Evolutionary conservation across 805 yeast species (phyloP).

Genomic region (Barnettozyma wickerhamii): DNA sequence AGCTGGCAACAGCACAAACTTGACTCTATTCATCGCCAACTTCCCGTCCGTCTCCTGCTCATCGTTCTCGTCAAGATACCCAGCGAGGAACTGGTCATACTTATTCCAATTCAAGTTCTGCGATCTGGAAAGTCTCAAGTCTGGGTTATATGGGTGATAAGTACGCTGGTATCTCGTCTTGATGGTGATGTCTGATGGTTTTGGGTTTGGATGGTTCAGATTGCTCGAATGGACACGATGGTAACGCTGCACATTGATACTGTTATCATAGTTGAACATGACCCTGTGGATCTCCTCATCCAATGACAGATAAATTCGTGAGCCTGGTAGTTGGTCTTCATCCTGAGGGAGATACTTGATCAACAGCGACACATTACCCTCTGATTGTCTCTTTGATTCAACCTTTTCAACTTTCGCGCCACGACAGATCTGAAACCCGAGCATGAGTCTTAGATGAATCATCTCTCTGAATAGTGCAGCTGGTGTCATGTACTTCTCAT

Average conservation of each 20-base stretch:
- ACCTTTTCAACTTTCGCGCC: slow-evolving; percentile 63
- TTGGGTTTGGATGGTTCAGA: slow-evolving; percentile 20
- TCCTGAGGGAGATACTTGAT: slow-evolving; percentile 49
- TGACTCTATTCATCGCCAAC: slow-evolving; percentile 54
- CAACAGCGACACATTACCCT: slow-evolving; percentile 50
- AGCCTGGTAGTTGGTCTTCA: slow-evolving; percentile 42
- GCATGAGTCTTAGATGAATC: slow-evolving; percentile 74
- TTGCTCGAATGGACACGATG: slow-evolving; percentile 33
- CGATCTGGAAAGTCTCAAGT: slow-evolving; percentile 49
- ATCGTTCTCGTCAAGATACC: slow-evolving; percentile 79
- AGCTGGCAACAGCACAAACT: slow-evolving; percentile 82
- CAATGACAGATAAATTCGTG: slow-evolving; percentile 68
- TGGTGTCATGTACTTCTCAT: slow-evolving; percentile 46
- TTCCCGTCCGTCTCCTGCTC: slow-evolving; percentile 42
- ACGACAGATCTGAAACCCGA: slow-evolving; percentile 88
- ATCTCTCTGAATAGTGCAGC: slow-evolving; percentile 75
- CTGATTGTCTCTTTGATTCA: slow-evolving; percentile 56
- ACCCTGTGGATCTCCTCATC: slow-evolving; percentile 86
- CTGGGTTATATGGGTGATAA: slow-evolving; percentile 54
- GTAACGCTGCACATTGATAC: slow-evolving; percentile 77
- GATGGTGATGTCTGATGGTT: slow-evolving; percentile 50
- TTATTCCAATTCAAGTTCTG: slow-evolving; percentile 80
- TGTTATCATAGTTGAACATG: slow-evolving; percentile 64
- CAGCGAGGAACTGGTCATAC: slow-evolving; percentile 88
- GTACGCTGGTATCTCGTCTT: slow-evolving; percentile 74